These are phyloP conservation scores for Capsella bursapastoris DNA, from an alignment of 345 rosid genomes.

Conservation along the genomic window DNA sequence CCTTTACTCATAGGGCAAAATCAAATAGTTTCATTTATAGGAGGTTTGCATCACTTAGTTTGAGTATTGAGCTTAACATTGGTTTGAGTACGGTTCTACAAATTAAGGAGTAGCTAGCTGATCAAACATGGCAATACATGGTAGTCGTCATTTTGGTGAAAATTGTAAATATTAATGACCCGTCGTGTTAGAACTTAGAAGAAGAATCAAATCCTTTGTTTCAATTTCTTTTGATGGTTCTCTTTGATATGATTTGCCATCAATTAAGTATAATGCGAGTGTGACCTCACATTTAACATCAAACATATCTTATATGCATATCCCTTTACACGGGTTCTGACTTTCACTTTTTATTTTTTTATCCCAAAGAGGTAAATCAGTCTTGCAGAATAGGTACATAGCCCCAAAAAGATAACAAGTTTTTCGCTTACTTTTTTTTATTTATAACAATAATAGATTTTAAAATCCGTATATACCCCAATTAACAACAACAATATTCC, in stretches of 20 bases:
- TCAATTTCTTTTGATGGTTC: background rate
- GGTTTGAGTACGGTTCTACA: too few relatives aligned
- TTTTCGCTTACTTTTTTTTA: background rate
- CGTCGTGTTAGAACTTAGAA: background rate
- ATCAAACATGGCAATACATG: background rate
- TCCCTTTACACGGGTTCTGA: background rate
- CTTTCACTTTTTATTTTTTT: background rate
- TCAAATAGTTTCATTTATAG: background rate
- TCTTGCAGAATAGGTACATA: conserved; percentile 9
- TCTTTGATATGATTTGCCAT: conserved; percentile 12
- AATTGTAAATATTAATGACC: background rate
- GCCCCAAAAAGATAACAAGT: background rate
- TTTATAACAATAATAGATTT: background rate
- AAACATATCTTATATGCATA: conserved; percentile 3
- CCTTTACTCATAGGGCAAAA: background rate
- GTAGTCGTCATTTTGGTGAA: background rate
- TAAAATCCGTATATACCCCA: conserved; percentile 19
- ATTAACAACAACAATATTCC: conserved; percentile 23
- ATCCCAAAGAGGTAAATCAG: conserved; percentile 24
- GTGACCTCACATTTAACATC: conserved; percentile 8
- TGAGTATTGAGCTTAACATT: too few relatives aligned
- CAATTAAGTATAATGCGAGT: background rate
- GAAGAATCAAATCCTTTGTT: conserved; percentile 1
- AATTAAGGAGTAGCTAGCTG: too few relatives aligned
- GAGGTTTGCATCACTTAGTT: too few relatives aligned